Conservation (phyloP, 495 filamentous ascomycete species). For the Xylaria castorea region DNA sequence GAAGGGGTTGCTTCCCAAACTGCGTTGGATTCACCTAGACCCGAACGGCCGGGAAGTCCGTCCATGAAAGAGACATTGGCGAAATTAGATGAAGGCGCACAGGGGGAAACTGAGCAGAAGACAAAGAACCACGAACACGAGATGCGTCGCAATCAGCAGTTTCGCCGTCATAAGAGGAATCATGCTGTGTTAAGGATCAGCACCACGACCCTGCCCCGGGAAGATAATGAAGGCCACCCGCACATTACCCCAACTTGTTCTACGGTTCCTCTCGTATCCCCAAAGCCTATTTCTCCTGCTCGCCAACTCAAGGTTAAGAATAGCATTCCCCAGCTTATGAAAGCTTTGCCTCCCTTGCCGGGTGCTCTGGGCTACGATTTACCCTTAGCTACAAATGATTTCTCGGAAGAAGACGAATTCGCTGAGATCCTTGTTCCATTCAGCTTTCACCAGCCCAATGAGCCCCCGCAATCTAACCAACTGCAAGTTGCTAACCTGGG, state of each 20-base stretch:
- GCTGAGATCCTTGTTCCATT: conserved; percentile 37
- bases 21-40: background rate
- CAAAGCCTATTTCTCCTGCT: conserved; percentile 54
- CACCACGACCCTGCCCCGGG: conserved; percentile 36
- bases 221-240: conserved; percentile 38
- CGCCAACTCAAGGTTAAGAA: conserved; percentile 55
- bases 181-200: conserved; percentile 39
- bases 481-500: background rate
- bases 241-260: conserved; percentile 39
- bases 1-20: background rate
- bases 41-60: background rate
- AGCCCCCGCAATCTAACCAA: background rate
- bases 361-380: conserved; percentile 36
- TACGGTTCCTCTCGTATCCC: conserved; percentile 46
- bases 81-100: background rate
- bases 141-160: conserved; percentile 17
- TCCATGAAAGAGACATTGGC: background rate
- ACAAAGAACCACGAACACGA: conserved; percentile 6
- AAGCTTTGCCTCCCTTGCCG: conserved; percentile 54
- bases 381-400: conserved; percentile 32
- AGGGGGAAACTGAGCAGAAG: background rate
- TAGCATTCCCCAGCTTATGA: conserved; percentile 59
- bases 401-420: conserved; percentile 34
- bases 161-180: conserved; percentile 37
- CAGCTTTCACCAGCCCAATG: conserved; percentile 16